Conservation (phyloP, 164 flowering plant genomes). For the Cinnamomum micranthum region DNA sequence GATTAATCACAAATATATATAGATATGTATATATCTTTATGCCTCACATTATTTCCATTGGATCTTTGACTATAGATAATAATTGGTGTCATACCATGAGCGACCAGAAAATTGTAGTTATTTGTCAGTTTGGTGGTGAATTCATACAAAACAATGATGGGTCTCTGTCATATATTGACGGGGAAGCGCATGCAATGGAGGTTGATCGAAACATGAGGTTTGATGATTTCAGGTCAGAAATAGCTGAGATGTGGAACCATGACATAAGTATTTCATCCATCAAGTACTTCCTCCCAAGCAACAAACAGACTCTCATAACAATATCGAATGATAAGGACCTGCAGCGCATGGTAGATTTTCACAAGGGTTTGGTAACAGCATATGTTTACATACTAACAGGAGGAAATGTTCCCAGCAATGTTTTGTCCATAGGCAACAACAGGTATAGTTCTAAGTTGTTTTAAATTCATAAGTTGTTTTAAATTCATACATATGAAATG, state of each 20-base stretch:
- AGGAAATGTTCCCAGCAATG: constrained; percentile 27
- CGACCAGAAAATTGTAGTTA: constrained; percentile 4
- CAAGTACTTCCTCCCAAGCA: constrained; percentile 78
- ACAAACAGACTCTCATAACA: constrained; percentile 59
- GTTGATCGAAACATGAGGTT: constrained; percentile 46
- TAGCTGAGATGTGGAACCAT: constrained; percentile 61
- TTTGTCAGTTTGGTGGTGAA: constrained; percentile 55
- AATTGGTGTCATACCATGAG: background rate
- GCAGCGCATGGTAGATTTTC: constrained; percentile 63
- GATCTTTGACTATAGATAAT: background rate
- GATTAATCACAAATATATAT: background rate
- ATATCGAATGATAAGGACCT: constrained; percentile 58
- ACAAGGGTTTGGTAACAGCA: constrained; percentile 48
- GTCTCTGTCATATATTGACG: constrained; percentile 53
- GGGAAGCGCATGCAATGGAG: constrained; percentile 74
- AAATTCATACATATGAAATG: background rate
- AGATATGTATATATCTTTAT: background rate
- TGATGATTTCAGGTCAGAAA: constrained; percentile 52
- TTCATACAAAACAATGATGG: constrained; percentile 62
- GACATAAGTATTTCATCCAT: constrained; percentile 37
- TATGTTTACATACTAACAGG: constrained; percentile 52
- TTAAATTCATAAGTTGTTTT: background rate
- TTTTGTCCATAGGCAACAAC: constrained; percentile 18
- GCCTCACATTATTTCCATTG: background rate
- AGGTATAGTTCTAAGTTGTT: constrained; percentile 34